Base-by-base conservation (phyloP, 768 basidiomycete genomes). In the Tulasnella sp. region DNA sequence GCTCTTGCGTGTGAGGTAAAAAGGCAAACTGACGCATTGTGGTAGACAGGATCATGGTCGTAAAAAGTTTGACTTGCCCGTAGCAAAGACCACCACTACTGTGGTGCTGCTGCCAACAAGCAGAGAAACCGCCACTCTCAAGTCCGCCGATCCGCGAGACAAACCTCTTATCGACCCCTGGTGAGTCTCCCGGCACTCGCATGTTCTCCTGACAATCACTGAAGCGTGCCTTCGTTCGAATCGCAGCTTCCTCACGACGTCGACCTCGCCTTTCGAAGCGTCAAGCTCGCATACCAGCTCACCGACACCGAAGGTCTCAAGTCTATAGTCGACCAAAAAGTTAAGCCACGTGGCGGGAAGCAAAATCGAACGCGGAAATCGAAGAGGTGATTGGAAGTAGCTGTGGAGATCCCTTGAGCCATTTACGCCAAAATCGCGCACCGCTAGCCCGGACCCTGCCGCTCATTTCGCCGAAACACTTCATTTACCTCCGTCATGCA, bases 321-420 rank as follows among this genome's bases (percentile, higher is more conserved):
- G 0, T 81, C 85, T 34, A 72, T 88, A 20, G 82, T 88, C 40
- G 88, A 88, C 80, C 79, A 84, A 0, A 83, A 82, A 74, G 76
- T 48, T 84, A 86, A 83, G 0, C 80, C 87, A 89, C 83, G 81
- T 83, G 75, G 73, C 90, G 46, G 84, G 84, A 40, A 31, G 7
- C 22, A 73, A 76, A 58, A 8, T 78, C 86, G 58, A 84, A 81
- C 50, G 88, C 87, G 75, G 81, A 84, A 22, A 86, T 90, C 2
- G 86, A 83, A 3, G 83, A 86, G 34, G 73, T 85, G 40, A 76
- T 90, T 20, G 83, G 86, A 77, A 77, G 83, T 34, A n/a, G n/a
- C n/a, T n/a, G n/a, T n/a, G n/a, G n/a, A n/a, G n/a, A n/a, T n/a
- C n/a, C n/a, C n/a, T 37, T 37, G 37, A 37, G 37, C 37, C 37